Conservation (phyloP, 83 land plant species). For the Isoetes engelmannii region DNA sequence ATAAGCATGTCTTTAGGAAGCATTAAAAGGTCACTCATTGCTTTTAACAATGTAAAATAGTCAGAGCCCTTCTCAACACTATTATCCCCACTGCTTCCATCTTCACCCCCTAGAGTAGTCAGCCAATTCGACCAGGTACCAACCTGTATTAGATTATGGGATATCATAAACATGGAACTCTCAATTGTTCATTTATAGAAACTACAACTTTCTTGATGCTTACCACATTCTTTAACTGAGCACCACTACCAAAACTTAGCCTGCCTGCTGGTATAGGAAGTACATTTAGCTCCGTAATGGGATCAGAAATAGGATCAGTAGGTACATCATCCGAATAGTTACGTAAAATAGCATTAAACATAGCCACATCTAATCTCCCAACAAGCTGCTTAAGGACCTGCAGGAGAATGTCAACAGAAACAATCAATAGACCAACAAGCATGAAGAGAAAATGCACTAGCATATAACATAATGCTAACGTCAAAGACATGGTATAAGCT, state of each 20-base stretch:
- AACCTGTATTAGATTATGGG: constrained; percentile 39
- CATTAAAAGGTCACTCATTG: constrained; percentile 74
- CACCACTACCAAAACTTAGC: constrained; percentile 89
- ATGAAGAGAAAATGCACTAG: no score
- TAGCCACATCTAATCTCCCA: constrained; percentile 83
- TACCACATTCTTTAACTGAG: constrained; percentile 96
- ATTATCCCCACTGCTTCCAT: not conserved
- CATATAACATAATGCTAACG: no score
- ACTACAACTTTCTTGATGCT: not conserved
- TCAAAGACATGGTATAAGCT: no score
- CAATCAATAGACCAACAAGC: no score
- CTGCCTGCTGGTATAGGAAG: constrained; percentile 83
- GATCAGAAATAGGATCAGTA: constrained; percentile 94
- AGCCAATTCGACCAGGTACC: constrained; percentile 74
- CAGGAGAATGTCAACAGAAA: not conserved
- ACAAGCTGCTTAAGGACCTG: constrained; percentile 82
- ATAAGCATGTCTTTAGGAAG: constrained; percentile 83
- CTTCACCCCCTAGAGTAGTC: constrained; percentile 13
- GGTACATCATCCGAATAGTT: constrained; percentile 76
- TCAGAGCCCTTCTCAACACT: not conserved
- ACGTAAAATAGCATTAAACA: constrained; percentile 95
- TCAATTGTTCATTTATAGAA: not conserved
- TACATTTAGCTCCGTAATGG: constrained; percentile 69
- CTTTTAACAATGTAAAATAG: constrained; percentile 50
- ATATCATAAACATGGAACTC: not conserved